phyloP scores from a whole-genome alignment of 441 rosid species.

The Populus hybrid region DNA sequence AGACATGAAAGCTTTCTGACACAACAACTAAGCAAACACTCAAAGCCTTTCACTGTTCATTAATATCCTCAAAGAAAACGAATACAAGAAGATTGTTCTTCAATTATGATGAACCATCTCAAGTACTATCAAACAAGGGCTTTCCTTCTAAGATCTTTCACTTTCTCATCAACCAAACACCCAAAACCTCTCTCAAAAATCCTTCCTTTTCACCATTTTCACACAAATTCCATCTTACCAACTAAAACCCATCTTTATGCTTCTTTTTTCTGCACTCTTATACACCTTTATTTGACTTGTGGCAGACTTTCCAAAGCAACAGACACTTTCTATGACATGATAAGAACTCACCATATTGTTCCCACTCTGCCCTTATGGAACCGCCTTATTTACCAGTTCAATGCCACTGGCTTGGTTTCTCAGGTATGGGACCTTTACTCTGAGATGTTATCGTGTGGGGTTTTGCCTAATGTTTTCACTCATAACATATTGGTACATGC shows the following conservation, averaged over 20 bases:
- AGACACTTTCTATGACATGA: constrained; percentile 54
- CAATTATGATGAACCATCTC: not conserved
- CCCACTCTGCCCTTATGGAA: constrained; percentile 54
- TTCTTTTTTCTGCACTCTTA: constrained; percentile 61
- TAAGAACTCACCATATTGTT: constrained; percentile 34
- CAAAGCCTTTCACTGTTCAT: not conserved
- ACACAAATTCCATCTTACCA: constrained; percentile 17
- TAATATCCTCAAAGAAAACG: not conserved
- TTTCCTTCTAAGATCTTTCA: constrained; percentile 27
- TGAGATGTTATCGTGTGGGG: constrained; percentile 65
- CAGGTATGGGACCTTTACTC: constrained; percentile 56
- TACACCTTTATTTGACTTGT: constrained; percentile 58
- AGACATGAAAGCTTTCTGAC: not conserved
- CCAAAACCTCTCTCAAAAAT: constrained; percentile 9
- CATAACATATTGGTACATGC: constrained; percentile 76
- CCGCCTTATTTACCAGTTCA: constrained; percentile 45
- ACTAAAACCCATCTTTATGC: constrained; percentile 42
- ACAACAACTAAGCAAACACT: not conserved
- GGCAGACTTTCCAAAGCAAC: constrained; percentile 56
- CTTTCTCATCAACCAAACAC: constrained; percentile 36
- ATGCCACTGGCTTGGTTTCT: constrained; percentile 46
- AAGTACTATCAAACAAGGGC: not conserved
- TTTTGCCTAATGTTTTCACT: constrained; percentile 58
- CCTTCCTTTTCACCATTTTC: constrained; percentile 3
- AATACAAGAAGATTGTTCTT: not conserved